Conservation (phyloP, 1,139 yeast genomes). For the Taphrina betulina region DNA sequence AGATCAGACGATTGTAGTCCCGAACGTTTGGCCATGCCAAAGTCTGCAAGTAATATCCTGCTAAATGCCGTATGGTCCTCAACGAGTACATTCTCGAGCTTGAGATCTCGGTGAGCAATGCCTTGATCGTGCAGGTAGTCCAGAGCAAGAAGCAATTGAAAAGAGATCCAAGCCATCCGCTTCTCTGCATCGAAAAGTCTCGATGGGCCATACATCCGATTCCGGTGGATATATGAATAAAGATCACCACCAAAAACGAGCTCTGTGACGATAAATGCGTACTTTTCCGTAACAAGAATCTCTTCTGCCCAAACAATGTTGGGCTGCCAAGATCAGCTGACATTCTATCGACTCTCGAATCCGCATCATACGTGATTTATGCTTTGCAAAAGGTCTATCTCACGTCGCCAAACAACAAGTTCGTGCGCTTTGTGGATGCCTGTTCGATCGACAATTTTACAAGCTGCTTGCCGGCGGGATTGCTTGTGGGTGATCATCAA, state of each 20-base stretch:
- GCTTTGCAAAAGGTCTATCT: conserved; percentile 38
- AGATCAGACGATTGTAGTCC: too few relatives aligned
- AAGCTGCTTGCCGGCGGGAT: conserved; percentile 40
- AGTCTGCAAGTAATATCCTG: conserved; percentile 59
- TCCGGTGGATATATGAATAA: conserved; percentile 53
- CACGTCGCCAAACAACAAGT: conserved; percentile 38
- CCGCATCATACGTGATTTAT: conserved; percentile 38
- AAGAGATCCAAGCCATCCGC: conserved; percentile 51
- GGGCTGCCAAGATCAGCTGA: conserved; percentile 37
- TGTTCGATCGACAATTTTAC: conserved; percentile 40
- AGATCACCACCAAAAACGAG: conserved; percentile 59
- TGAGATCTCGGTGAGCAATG: conserved; percentile 58
- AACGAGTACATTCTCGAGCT: conserved; percentile 57
- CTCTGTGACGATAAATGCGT: conserved; percentile 36
- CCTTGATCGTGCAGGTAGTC: conserved; percentile 54
- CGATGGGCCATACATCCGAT: conserved; percentile 1
- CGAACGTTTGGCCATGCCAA: conserved; percentile 57
- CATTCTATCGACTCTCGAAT: background rate
- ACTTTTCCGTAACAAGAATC: conserved; percentile 25
- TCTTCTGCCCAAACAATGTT: conserved; percentile 39
- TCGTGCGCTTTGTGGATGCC: conserved; percentile 22
- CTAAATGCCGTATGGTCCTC: conserved; percentile 54
- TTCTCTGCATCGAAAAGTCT: conserved; percentile 45
- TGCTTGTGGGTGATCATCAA: conserved; percentile 37
- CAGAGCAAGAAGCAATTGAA: conserved; percentile 57